Evolutionary conservation across 75 land plant genomes (phyloP).

Genomic region (Cryptomeria japonica): DNA sequence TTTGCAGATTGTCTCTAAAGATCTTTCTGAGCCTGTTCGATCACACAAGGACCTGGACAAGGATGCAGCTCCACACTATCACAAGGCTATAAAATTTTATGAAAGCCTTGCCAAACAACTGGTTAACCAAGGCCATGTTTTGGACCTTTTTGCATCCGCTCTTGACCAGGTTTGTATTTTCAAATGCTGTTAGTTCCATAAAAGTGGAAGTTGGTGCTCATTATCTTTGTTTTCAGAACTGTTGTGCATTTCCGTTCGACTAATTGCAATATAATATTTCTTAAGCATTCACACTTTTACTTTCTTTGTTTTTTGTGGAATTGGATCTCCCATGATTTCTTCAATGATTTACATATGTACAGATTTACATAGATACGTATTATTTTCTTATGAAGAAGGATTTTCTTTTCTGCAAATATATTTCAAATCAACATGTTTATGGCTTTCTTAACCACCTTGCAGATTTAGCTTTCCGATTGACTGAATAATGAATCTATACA

Average conservation of each 20-base stretch:
- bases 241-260: background rate
- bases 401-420: background rate
- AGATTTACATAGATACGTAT: background rate
- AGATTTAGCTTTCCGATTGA: background rate
- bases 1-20: slow-evolving; percentile 89
- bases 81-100: slow-evolving; percentile 93
- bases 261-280: background rate
- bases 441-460: background rate
- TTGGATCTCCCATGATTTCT: background rate
- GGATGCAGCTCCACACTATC: slow-evolving; percentile 87
- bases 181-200: background rate
- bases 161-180: slow-evolving; percentile 88
- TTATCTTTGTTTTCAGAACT: background rate
- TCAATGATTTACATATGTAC: background rate
- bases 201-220: background rate
- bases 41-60: slow-evolving; percentile 98
- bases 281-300: background rate
- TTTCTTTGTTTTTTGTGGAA: background rate
- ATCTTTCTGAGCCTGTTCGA: slow-evolving; percentile 92
- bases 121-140: slow-evolving; percentile 94
- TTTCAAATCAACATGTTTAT: background rate
- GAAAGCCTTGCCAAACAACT: slow-evolving; percentile 86
- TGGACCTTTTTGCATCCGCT: slow-evolving; percentile 97
- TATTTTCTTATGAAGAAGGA: background rate
- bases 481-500: background rate